These are phyloP conservation scores for Pseudozyma pruni DNA, from an alignment of 1,284 basidiomycete species.

Conservation along the genomic window DNA sequence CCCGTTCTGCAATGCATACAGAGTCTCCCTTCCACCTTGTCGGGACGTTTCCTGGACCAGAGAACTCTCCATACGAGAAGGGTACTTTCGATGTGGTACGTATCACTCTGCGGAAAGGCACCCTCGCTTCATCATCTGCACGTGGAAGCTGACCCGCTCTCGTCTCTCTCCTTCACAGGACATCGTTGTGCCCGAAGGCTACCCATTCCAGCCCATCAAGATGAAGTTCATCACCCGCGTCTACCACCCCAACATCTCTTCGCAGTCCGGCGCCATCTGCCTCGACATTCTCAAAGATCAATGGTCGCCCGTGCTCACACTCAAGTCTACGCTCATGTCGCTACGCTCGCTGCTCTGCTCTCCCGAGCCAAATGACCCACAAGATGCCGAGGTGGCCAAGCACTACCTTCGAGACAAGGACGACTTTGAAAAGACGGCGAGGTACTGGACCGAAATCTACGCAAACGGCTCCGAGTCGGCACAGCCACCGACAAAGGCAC, in stretches of 20 bases:
- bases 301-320: conserved; percentile 73
- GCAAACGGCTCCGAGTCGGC: conserved; percentile 54
- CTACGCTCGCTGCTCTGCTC: conserved; percentile 94
- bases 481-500: conserved; percentile 31
- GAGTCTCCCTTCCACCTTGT: conserved; percentile 53
- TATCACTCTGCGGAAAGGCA: not conserved
- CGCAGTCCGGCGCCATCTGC: conserved; percentile 90
- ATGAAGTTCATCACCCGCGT: conserved; percentile 80
- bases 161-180: conserved; percentile 73
- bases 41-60: conserved; percentile 58
- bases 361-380: conserved; percentile 95
- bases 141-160: not conserved
- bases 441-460: conserved; percentile 77
- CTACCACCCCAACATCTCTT: conserved; percentile 97
- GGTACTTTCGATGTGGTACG: conserved; percentile 90
- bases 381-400: conserved; percentile 93
- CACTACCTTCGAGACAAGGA: conserved; percentile 88
- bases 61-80: conserved; percentile 90
- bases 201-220: conserved; percentile 97
- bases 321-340: conserved; percentile 96
- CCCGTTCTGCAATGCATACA: not conserved
- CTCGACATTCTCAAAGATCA: conserved; percentile 77
- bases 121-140: not conserved
- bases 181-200: conserved; percentile 88
- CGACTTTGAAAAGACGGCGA: conserved; percentile 90